Evolutionary conservation across 345 rosid genomes (phyloP), one percentile per base, ranked within the genome.

Genomic region (Combretum micranthum): DNA sequence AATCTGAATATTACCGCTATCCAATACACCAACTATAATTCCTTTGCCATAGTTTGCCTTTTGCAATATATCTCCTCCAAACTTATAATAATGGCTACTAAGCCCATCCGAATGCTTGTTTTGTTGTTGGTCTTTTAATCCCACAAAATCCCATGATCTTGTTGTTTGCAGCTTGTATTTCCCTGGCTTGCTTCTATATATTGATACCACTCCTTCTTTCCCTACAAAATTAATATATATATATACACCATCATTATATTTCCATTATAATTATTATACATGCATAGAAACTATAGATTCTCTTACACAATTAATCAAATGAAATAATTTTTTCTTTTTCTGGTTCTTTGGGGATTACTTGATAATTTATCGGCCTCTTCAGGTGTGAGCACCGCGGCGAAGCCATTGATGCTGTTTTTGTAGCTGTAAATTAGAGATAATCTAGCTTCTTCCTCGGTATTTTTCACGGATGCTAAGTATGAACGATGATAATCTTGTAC

Each of bases 111-210:
- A 19, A 66, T 0, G 4, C 61, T 20, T 42, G 58, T 20, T 59
- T 32, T 32, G 7, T n/a, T n/a, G n/a, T 4, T 32, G 39, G 39
- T 32, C 81, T 7, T 85, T 69, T 51, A 91, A 60, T 13, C 96
- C 98, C 47, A 74, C 74, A 61, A 91, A 91, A 54, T 84, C 77
- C 98, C 98, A 91, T 49, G 98, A 91, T 68, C 98, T 66, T 62
- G 98, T 87, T 0, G 96, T 91, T 39, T 83, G 91, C 48, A 72
- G 11, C 18, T 82, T 62, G 63, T 87, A 83, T 67, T 74, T 74
- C 57, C 72, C 63, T 20, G 81, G 75, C 1, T 77, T 53, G 60
- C 83, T 84, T 57, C 64, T 45, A 43, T 71, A 59, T 12, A 91
- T 83, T 2, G 86, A 74, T 15, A 67, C 73, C 49, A 91, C 96